Base-by-base conservation (phyloP, 257 asterid species). In the Scutellaria galericulata region DNA sequence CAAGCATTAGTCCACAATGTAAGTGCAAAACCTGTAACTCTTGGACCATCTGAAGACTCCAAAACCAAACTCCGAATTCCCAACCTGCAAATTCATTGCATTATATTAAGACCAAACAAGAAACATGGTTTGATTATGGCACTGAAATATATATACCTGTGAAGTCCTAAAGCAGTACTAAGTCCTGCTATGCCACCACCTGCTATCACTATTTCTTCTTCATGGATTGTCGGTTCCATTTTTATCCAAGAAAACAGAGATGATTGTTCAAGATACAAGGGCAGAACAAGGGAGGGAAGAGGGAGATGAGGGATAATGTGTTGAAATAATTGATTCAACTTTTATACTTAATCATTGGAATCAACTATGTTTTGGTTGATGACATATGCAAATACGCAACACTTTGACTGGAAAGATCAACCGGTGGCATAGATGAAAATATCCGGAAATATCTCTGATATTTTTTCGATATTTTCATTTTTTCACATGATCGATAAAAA, bases 111-210 rank as follows among this genome's bases (percentile, higher is more conserved):
- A 9, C 67, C 7, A 22, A 39, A 8, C n/a, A 8, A 12, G 7
- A 22, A 15, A 39, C 41, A 53, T 11, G 40, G 41, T 24, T 64
- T 20, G 3, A 35, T 5, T 37, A n/a, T 10, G 15, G 62, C 18
- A 54, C 15, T 10, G 6, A n/a, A 1, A 27, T 2, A 6, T 3
- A 44, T 7, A 15, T 73, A 90, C 96, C 96, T 86, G 80, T 82
- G 89, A 70, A 88, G 95, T 27, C 89, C 96, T 55, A 89, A 48
- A 50, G 90, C 81, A 10, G 93, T 80, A 37, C 89, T 68, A 42
- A 89, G 85, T 53, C 96, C 96, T 9, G 93, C 80, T 51, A 89
- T 77, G n/a, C 96, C 91, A 4, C 79, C 93, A 15, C 96, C 96
- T 5, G 82, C 85, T 5, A 87, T 84, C 7, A 89, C 76, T 76